Conservation (phyloP, 2,329 filamentous ascomycete genomes). For the Fusarium sp. region DNA sequence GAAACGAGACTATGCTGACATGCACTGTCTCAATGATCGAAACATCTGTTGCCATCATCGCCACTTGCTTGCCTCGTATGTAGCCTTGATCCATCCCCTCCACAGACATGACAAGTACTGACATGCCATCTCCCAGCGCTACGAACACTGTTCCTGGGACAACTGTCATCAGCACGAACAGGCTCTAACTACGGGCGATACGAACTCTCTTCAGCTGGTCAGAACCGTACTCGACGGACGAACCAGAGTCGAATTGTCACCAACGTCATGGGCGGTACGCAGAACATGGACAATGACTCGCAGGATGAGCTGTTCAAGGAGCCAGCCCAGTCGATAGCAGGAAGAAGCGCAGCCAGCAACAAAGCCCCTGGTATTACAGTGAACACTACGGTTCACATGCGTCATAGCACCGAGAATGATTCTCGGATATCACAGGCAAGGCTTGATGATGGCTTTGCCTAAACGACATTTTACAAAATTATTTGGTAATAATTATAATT, state of each 20-base stretch:
- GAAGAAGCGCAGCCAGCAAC: slow-evolving; percentile 1
- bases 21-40: slow-evolving; percentile 55
- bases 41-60: slow-evolving; percentile 54
- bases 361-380: slow-evolving; percentile 35
- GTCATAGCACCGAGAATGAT: slow-evolving; percentile 13
- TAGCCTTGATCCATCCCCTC: fast-evolving
- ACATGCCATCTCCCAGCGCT: slow-evolving; percentile 14
- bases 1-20: slow-evolving; percentile 52
- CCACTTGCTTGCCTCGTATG: slow-evolving; percentile 52
- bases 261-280: slow-evolving; percentile 40
- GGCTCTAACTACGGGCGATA: slow-evolving; percentile 38
- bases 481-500: too few relatives aligned
- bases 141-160: slow-evolving; percentile 36
- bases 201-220: slow-evolving; percentile 37
- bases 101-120: neutral
- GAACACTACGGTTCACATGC: slow-evolving; percentile 37
- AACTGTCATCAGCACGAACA: slow-evolving; percentile 34
- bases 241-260: slow-evolving; percentile 37
- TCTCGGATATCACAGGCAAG: slow-evolving; percentile 10
- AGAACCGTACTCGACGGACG: slow-evolving; percentile 34
- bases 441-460: slow-evolving; percentile 21
- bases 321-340: neutral
- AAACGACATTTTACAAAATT: neutral
- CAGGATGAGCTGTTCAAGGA: slow-evolving; percentile 42
- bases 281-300: slow-evolving; percentile 35